Evolutionary conservation across 2,329 filamentous ascomycete genomes (phyloP), one percentile per base, ranked within the genome.

Genomic region (Ilyonectria mors-panacis): DNA sequence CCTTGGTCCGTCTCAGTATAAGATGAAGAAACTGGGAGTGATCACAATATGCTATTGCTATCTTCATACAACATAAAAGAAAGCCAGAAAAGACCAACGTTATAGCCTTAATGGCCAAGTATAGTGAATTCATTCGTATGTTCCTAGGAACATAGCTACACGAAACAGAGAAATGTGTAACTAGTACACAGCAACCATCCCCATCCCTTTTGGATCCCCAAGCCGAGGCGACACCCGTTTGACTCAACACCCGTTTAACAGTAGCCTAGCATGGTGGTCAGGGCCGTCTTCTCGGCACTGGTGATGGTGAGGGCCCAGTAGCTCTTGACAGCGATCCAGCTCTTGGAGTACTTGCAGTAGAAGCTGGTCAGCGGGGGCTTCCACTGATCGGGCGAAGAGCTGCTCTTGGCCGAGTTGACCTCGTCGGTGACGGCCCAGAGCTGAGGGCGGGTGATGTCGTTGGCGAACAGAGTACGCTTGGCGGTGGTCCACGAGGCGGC

Each of bases 261-360:
- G 8, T 63, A 73, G 63, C 75, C 70, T 48, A 81, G 71, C 77
- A 81, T 81, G 55, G 80, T 83, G 1, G 82, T 82, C 69, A 95
- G 80, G 0, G 92, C 91, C 17, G 81, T 81, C 85, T 93, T 94
- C 86, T 97, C 93, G 1, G 88, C 89, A 53, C 84, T 84, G 1
- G 92, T 95, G 67, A 96, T 83, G 17, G 87, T 91, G 71, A 97
- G 81, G 1, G 78, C 79, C 78, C 92, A 96, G 74, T 89, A 88
- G 74, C 85, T 88, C 88, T 96, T 97, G 72, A 97, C 93, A 76
- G 89, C 87, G 45, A 95, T 86, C 91, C 92, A 97, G 77, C 91
- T 89, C 77, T 88, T 86, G 15, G 93, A 91, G 76, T 97, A 96
- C 30, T 88, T 91, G 87, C 94, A 96, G 79, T 93, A 88, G 81